Percentiles rank a stretch among this genome's conserved stretches.
phyloP scores from a whole-genome alignment of 2,329 filamentous ascomycete species.

The Pseudogymnoascus sp. region DNA sequence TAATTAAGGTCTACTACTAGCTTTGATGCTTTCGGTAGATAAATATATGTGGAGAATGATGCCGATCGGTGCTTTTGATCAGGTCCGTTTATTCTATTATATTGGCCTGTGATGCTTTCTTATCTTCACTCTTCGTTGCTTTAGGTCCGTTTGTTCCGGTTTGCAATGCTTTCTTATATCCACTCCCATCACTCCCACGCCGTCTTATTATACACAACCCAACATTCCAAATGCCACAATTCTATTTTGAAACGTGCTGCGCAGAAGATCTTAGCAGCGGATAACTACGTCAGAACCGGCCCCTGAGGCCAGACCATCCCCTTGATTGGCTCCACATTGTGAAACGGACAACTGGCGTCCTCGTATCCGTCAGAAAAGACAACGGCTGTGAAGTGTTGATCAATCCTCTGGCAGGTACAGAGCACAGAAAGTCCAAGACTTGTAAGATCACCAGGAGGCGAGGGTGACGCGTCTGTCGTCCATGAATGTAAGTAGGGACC shows the following conservation, averaged over 20 bases:
- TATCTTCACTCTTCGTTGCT: not conserved
- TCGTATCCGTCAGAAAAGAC: not conserved
- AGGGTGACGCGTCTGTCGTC: not conserved
- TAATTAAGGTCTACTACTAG: not conserved
- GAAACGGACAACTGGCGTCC: not conserved
- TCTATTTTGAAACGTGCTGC: conserved; percentile 4
- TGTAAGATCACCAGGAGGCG: not conserved
- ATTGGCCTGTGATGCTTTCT: not conserved
- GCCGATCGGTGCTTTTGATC: not conserved
- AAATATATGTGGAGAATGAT: not conserved
- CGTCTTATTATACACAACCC: not conserved
- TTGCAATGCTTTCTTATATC: not conserved
- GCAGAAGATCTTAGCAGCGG: not conserved
- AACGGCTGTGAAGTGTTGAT: not conserved
- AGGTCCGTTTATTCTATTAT: not conserved
- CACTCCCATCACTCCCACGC: not conserved
- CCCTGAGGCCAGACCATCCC: not conserved
- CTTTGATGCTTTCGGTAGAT: not conserved
- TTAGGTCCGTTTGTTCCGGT: not conserved
- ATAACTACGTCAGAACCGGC: not conserved
- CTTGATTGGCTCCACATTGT: conserved; percentile 1
- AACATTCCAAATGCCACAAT: not conserved
- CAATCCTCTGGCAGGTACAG: not conserved
- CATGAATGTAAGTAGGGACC: not conserved
- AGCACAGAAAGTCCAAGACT: not conserved